Evolutionary conservation across 106 monocot species (phyloP), one percentile per base, ranked within the genome.

Genomic region (Amphibolis antarctica): DNA sequence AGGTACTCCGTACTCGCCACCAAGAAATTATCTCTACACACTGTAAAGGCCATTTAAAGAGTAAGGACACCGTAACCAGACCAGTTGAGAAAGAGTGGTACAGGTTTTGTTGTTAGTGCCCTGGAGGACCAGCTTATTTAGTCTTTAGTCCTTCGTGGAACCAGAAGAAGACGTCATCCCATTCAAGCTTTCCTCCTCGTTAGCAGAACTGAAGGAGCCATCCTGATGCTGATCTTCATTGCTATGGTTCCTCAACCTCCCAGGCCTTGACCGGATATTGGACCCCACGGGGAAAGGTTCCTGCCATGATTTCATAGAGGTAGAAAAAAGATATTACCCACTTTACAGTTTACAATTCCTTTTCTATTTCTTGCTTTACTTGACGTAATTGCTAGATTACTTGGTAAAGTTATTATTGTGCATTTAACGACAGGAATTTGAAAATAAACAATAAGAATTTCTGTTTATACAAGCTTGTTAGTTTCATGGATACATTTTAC

Each of bases 271-370:
- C 30, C 73, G 46, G 19, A 66, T 49, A 50, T 73, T 64, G 6
- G 48, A 4, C 7, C 59, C 73, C 66, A 28, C 42, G 0, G 73
- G 73, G 57, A 73, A 73, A 46, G 73, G 66, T 28, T 73, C 73
- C 73, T 73, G 66, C 20, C 27, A 22, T 22, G 27, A 53, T 66
- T 28, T 12, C 10, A 20, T 3, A 52, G 28, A 49, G 47, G 15
- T 59, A 29, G 21, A n/a, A 30, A 30, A 36, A 36, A 7, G 7
- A 36, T 4, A 36, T 36, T 2, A 36, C n/a, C n/a, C n/a, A n/a
- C n/a, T n/a, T n/a, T n/a, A n/a, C n/a, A n/a, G n/a, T n/a, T n/a
- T n/a, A n/a, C n/a, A n/a, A n/a, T n/a, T n/a, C 36, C 36, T 36
- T 36, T 36, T 36, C 12, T 21, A 19, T 3, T 61, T 29, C n/a